Conservation (phyloP, 352 stramenopile genomes). For the Globisporangium ultimum region DNA sequence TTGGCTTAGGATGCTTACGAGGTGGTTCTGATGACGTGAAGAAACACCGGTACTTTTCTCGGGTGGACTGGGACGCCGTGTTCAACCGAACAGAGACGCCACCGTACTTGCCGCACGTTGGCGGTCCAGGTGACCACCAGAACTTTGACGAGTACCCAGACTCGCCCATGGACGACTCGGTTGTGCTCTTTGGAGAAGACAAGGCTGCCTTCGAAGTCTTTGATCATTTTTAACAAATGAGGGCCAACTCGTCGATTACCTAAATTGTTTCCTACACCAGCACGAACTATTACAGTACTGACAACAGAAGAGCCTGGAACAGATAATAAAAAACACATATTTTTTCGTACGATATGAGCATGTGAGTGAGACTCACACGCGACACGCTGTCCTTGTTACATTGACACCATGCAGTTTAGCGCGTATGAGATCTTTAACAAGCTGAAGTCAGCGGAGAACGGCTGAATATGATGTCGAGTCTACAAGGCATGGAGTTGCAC, state of each 20-base stretch:
- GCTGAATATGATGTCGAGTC: too few species aligned
- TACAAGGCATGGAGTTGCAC: too few species aligned
- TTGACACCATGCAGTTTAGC: too few species aligned
- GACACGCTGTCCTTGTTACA: too few species aligned
- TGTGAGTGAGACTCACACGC: too few species aligned
- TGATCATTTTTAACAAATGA: conserved; percentile 68
- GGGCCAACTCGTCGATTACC: background rate
- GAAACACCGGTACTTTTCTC: conserved; percentile 92
- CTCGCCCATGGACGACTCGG: conserved; percentile 81
- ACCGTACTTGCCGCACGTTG: conserved; percentile 84
- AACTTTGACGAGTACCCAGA: conserved; percentile 95
- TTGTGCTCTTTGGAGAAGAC: conserved; percentile 83
- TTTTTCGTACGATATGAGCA: too few species aligned
- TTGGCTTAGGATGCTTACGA: conserved; percentile 78
- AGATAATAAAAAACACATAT: too few species aligned
- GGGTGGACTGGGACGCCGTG: conserved; percentile 83
- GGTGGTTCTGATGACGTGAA: conserved; percentile 88
- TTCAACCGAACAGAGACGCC: conserved; percentile 66
- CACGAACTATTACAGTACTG: background rate
- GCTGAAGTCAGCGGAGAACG: too few species aligned
- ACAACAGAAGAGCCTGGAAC: too few species aligned
- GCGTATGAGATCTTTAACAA: too few species aligned
- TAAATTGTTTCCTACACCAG: background rate
- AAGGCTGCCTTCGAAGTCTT: conserved; percentile 82
- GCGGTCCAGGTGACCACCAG: conserved; percentile 83